These are phyloP conservation scores for Fistulina hepatica DNA, from an alignment of 1,284 basidiomycete species.

Conservation along the genomic window DNA sequence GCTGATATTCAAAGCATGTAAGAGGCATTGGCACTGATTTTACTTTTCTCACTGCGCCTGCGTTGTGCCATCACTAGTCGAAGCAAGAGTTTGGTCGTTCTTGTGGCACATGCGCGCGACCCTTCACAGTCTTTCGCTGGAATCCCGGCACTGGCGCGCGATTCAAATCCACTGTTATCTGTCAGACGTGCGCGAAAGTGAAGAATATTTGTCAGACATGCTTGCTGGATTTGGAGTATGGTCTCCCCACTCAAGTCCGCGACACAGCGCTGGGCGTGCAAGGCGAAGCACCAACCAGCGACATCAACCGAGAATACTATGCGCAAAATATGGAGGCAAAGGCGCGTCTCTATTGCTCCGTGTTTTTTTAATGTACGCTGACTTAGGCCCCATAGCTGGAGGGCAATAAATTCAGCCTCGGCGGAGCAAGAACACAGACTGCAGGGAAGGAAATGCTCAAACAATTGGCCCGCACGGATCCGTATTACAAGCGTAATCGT, in stretches of 20 bases:
- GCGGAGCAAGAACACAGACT: slow-evolving; percentile 57
- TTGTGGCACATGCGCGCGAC: slow-evolving; percentile 91
- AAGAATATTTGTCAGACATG: slow-evolving; percentile 99
- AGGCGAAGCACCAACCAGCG: slow-evolving; percentile 85
- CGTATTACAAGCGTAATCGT: slow-evolving; percentile 93
- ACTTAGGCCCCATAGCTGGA: slow-evolving; percentile 4
- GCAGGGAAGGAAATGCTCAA: slow-evolving; percentile 95
- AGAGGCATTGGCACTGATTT: slow-evolving; percentile 2
- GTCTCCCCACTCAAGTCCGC: slow-evolving; percentile 92
- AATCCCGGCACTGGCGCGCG: slow-evolving; percentile 90
- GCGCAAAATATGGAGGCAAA: slow-evolving; percentile 93
- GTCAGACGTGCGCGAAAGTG: slow-evolving; percentile 97
- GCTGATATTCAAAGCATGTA: slow-evolving; percentile 12
- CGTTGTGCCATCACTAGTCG: too few relatives aligned
- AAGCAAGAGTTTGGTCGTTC: slow-evolving; percentile 95
- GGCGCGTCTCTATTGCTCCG: slow-evolving; percentile 31
- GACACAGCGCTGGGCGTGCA: slow-evolving; percentile 88
- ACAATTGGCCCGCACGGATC: slow-evolving; percentile 85
- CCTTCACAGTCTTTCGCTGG: slow-evolving; percentile 98
- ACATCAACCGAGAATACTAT: slow-evolving; percentile 96
- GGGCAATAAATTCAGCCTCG: slow-evolving; percentile 45
- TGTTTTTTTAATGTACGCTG: background rate
- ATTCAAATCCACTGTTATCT: slow-evolving; percentile 97
- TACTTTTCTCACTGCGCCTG: too few relatives aligned
- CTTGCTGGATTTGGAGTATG: slow-evolving; percentile 91